Evolutionary conservation across 495 filamentous ascomycete genomes (phyloP).

Genomic region (Aspergillus campestris): DNA sequence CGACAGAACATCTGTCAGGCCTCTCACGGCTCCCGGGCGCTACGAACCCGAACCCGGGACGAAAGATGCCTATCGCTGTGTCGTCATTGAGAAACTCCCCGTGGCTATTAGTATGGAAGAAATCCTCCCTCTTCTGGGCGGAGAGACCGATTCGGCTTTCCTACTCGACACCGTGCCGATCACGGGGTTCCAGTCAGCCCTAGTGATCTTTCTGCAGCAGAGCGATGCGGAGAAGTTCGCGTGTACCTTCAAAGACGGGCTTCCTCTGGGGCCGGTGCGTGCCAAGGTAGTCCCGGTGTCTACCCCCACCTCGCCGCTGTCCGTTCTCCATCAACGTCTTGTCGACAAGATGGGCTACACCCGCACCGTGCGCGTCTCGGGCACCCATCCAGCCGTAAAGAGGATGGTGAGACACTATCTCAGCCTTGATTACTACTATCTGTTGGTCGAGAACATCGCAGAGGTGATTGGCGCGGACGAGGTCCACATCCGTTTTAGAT

Average conservation of each 20-base stretch:
- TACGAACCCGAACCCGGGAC: slow-evolving; percentile 17
- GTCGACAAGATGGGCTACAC: slow-evolving; percentile 19
- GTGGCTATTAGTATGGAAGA: slow-evolving; percentile 9
- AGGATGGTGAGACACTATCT: neutral
- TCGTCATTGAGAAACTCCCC: slow-evolving; percentile 24
- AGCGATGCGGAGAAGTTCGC: slow-evolving; percentile 16
- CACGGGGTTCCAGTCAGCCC: slow-evolving; percentile 21
- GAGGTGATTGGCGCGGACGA: slow-evolving; percentile 7
- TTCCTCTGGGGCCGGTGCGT: slow-evolving; percentile 7
- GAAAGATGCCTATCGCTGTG: slow-evolving; percentile 19
- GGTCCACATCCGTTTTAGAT: slow-evolving; percentile 20
- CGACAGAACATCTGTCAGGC: slow-evolving; percentile 24
- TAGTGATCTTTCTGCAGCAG: slow-evolving; percentile 23
- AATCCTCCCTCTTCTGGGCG: slow-evolving; percentile 16
- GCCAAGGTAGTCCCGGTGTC: slow-evolving; percentile 17
- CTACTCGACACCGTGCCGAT: slow-evolving; percentile 20
- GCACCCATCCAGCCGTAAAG: neutral
- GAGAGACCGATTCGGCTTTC: slow-evolving; percentile 22
- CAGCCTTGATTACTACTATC: neutral
- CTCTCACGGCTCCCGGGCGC: slow-evolving; percentile 9
- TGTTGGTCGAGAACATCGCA: slow-evolving; percentile 13
- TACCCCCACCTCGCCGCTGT: slow-evolving; percentile 28
- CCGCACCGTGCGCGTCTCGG: slow-evolving; percentile 16
- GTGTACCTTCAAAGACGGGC: slow-evolving; percentile 2
- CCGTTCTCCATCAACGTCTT: slow-evolving; percentile 8